These are phyloP conservation scores for Lyophyllum semitale DNA, from an alignment of 768 basidiomycete species.

Conservation along the genomic window DNA sequence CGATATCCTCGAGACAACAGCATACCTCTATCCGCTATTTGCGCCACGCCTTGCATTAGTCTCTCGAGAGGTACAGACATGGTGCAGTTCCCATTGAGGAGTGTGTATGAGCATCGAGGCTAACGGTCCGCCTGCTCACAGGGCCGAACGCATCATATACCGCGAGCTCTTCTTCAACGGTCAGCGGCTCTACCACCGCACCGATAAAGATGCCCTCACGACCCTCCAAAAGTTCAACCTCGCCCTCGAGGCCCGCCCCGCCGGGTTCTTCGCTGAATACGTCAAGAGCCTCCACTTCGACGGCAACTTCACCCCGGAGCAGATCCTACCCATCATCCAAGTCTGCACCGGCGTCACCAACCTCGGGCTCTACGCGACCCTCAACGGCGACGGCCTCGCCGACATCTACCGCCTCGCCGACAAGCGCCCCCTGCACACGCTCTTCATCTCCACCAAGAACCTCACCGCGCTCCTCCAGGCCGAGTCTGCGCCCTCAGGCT, in stretches of 20 bases:
- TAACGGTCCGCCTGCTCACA: neutral
- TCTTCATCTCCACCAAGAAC: slow-evolving; percentile 11
- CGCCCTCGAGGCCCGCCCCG: slow-evolving; percentile 9
- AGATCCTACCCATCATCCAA: slow-evolving; percentile 7
- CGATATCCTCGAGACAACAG: slow-evolving; percentile 19
- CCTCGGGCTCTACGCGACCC: slow-evolving; percentile 14
- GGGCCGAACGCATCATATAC: slow-evolving; percentile 22
- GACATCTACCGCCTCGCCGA: neutral
- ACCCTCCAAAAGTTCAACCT: slow-evolving; percentile 7
- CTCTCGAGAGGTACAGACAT: slow-evolving; percentile 17
- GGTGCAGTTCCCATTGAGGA: no score
- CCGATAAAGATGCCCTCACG: neutral
- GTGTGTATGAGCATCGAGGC: neutral
- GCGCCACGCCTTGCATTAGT: slow-evolving; percentile 16
- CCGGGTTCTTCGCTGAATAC: slow-evolving; percentile 15
- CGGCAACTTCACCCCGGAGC: neutral
- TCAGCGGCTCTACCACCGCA: neutral
- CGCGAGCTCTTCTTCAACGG: slow-evolving; percentile 18
- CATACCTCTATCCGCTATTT: slow-evolving; percentile 7
- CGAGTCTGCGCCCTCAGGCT: neutral
- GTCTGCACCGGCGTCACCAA: slow-evolving; percentile 16
- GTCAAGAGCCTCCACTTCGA: slow-evolving; percentile 13
- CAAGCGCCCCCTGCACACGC: slow-evolving; percentile 2
- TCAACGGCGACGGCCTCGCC: slow-evolving; percentile 2
- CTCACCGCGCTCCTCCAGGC: neutral